These are phyloP conservation scores for Podaxis sp. DNA, from an alignment of 768 basidiomycete species.

Conservation along the genomic window DNA sequence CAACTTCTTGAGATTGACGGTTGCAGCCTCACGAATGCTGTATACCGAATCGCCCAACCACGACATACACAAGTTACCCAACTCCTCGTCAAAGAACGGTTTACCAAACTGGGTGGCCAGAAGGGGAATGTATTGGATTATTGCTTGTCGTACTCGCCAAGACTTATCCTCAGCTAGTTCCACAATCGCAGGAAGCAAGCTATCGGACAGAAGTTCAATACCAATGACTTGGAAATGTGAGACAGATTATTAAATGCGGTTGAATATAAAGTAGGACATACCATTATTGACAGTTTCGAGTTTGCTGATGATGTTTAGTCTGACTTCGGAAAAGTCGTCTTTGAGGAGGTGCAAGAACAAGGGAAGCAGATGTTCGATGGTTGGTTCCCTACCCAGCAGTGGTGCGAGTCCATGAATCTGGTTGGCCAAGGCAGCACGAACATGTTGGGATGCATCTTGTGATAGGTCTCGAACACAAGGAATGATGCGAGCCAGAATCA, in stretches of 20 bases:
- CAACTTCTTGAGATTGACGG: conserved; percentile 91
- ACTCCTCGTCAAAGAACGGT: conserved; percentile 95
- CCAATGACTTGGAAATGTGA: conserved; percentile 74
- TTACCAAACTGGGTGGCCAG: conserved; percentile 97
- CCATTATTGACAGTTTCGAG: conserved; percentile 93
- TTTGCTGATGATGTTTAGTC: conserved; percentile 97
- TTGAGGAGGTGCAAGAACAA: conserved; percentile 95
- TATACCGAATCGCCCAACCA: conserved; percentile 99
- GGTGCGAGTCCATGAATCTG: conserved; percentile 97
- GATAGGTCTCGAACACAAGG: conserved; percentile 94
- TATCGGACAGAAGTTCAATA: conserved; percentile 90
- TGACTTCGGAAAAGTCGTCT: conserved; percentile 98
- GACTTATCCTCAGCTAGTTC: conserved; percentile 99
- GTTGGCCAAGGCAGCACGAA: conserved; percentile 91
- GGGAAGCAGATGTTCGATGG: conserved; percentile 94
- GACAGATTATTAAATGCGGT: conserved; percentile 14
- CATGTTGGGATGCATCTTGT: conserved; percentile 93
- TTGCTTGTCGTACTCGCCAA: conserved; percentile 98
- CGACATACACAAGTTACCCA: conserved; percentile 96
- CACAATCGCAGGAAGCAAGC: conserved; percentile 94
- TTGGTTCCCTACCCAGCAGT: conserved; percentile 86
- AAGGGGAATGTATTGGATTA: conserved; percentile 99
- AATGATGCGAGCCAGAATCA: conserved; percentile 87
- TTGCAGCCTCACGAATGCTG: conserved; percentile 98
- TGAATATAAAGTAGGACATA: conserved; percentile 30